A percentile compares a stretch with the other conserved stretches of the same genome.
Conservation (phyloP, 2,329 filamentous ascomycete species). For the Aspergillus carbonarius region DNA sequence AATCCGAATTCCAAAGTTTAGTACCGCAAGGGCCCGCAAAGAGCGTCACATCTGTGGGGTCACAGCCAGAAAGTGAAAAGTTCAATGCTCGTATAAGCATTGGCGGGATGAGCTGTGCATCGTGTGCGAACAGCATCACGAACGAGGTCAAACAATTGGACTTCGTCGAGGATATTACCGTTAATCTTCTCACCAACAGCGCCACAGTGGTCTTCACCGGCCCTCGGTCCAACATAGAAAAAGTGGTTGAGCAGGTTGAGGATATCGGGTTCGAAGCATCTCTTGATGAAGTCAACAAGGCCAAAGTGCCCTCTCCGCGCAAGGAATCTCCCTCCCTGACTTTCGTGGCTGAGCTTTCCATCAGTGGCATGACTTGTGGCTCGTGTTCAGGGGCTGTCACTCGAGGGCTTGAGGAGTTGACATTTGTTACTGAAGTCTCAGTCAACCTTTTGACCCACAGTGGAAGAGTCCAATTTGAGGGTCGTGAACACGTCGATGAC, state of each 20-base stretch:
- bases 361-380: slow-evolving; percentile 60
- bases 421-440: slow-evolving; percentile 49
- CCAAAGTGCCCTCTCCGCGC: slow-evolving; percentile 7
- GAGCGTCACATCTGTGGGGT: neutral
- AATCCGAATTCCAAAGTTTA: slow-evolving; percentile 4
- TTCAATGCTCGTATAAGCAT: slow-evolving; percentile 49
- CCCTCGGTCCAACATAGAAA: slow-evolving; percentile 44
- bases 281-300: slow-evolving; percentile 36
- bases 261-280: slow-evolving; percentile 51
- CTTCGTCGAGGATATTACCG: slow-evolving; percentile 58
- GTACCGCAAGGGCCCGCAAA: neutral
- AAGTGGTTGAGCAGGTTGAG: slow-evolving; percentile 51
- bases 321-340: slow-evolving; percentile 1
- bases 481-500: slow-evolving; percentile 45
- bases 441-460: slow-evolving; percentile 55
- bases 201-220: slow-evolving; percentile 60
- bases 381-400: slow-evolving; percentile 54
- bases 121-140: slow-evolving; percentile 65
- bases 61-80: slow-evolving; percentile 6
- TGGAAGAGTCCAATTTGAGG: slow-evolving; percentile 50
- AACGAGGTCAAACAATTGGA: slow-evolving; percentile 57
- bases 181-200: slow-evolving; percentile 68
- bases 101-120: slow-evolving; percentile 71
- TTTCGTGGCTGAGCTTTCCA: slow-evolving; percentile 48
- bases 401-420: slow-evolving; percentile 45